phyloP scores from a whole-genome alignment of 768 basidiomycete species.

The Rhizopogon rudus region DNA sequence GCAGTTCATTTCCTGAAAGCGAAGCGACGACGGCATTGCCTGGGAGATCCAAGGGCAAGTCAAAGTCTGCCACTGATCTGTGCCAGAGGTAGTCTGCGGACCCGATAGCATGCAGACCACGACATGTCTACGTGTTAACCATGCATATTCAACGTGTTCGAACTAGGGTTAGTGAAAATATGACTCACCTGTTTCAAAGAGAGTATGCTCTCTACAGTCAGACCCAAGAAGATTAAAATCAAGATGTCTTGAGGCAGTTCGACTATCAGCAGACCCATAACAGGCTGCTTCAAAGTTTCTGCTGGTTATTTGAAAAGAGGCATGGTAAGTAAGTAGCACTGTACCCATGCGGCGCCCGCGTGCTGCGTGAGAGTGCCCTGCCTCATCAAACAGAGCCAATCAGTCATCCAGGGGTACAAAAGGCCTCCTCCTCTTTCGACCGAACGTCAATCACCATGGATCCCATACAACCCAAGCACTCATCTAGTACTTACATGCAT shows the following conservation, averaged over 20 bases:
- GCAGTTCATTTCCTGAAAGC: conserved; percentile 37
- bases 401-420: conserved; percentile 17
- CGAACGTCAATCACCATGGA: conserved; percentile 9
- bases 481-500: conserved; percentile 15
- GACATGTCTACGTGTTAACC: conserved; percentile 48
- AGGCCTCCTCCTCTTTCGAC: conserved; percentile 24
- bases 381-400: conserved; percentile 7
- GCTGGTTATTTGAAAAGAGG: not conserved
- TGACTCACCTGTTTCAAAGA: conserved; percentile 42
- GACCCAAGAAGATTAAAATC: conserved; percentile 28
- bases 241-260: conserved; percentile 42
- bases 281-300: conserved; percentile 1
- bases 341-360: not conserved
- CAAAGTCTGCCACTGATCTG: conserved; percentile 26
- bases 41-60: conserved; percentile 39
- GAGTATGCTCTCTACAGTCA: conserved; percentile 39
- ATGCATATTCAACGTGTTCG: conserved; percentile 12
- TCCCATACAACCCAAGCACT: conserved; percentile 16
- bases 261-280: conserved; percentile 18
- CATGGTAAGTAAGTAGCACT: too few species aligned
- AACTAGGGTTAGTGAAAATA: not conserved
- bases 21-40: conserved; percentile 23
- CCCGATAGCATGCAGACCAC: conserved; percentile 50
- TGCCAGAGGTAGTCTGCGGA: conserved; percentile 55
- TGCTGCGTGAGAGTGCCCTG: conserved; percentile 7